phyloP scores from a whole-genome alignment of 495 filamentous ascomycete species.

The Penicillium mononematosum region DNA sequence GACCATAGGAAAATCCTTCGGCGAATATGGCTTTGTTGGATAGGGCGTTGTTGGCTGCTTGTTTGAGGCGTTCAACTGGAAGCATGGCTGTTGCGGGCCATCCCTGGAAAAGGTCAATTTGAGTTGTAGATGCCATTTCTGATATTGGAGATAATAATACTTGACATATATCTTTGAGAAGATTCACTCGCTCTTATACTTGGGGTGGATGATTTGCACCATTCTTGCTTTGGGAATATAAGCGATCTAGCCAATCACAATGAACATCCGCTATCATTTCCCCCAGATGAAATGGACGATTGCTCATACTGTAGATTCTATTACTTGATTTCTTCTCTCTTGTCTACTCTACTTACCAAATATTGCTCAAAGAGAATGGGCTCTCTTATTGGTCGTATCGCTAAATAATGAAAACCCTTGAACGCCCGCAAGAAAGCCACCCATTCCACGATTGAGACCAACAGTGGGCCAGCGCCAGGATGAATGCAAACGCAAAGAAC shows the following conservation, averaged over 20 bases:
- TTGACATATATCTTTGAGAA: not conserved
- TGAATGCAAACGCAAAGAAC: constrained; percentile 5
- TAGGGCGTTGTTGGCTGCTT: constrained; percentile 52
- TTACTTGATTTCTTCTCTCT: not conserved
- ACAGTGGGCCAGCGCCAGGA: constrained; percentile 3
- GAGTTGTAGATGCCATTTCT: constrained; percentile 1
- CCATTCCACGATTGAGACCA: constrained; percentile 1
- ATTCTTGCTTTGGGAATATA: constrained; percentile 1
- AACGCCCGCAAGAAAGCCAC: constrained; percentile 8
- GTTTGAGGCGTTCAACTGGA: constrained; percentile 51
- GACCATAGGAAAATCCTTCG: constrained; percentile 63
- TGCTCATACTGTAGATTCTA: not conserved
- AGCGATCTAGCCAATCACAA: constrained; percentile 8
- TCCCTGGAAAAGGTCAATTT: constrained; percentile 60
- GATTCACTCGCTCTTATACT: not conserved
- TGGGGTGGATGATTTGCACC: not conserved
- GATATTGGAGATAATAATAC: not conserved
- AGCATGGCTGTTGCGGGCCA: constrained; percentile 63
- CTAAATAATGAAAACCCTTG: constrained; percentile 4
- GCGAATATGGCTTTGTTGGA: constrained; percentile 47
- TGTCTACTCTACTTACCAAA: not conserved
- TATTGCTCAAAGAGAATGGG: not conserved
- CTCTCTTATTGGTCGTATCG: not conserved
- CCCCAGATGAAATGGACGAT: not conserved
- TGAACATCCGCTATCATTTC: not conserved